These are phyloP conservation scores for Phallus indusiatus DNA, from an alignment of 768 basidiomycete genomes.

Conservation along the genomic window DNA sequence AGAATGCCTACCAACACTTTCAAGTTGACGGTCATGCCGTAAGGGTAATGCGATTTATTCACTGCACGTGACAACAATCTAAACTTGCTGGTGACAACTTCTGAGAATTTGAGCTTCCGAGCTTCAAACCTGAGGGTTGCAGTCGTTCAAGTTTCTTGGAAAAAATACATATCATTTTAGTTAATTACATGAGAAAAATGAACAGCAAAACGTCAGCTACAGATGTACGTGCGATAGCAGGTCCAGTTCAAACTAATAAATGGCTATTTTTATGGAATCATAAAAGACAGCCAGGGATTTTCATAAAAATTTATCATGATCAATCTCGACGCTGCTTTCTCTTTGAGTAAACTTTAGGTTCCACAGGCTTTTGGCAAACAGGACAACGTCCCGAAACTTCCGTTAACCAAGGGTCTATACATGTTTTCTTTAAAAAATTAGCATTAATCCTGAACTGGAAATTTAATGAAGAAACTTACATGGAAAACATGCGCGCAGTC, in stretches of 20 bases:
- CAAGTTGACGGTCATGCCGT: slow-evolving; percentile 5
- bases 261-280: neutral
- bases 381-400: slow-evolving; percentile 85
- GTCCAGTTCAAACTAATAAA: neutral
- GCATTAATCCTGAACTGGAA: neutral
- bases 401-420: slow-evolving; percentile 82
- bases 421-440: slow-evolving; percentile 53
- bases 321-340: neutral
- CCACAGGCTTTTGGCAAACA: slow-evolving; percentile 71
- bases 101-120: too few relatives aligned
- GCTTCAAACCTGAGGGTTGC: too few relatives aligned
- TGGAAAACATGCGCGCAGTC: slow-evolving; percentile 87
- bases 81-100: too few relatives aligned
- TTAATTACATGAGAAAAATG: neutral
- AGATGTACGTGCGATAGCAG: neutral
- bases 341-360: slow-evolving; percentile 17
- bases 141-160: neutral
- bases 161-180: neutral
- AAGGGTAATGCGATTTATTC: neutral
- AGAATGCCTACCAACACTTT: neutral
- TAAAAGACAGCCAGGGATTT: too few relatives aligned
- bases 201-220: neutral
- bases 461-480: slow-evolving; percentile 35
- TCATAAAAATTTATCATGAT: neutral
- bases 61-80: neutral